These are phyloP conservation scores for Termitomyces sp. DNA, from an alignment of 768 basidiomycete species.

Conservation along the genomic window DNA sequence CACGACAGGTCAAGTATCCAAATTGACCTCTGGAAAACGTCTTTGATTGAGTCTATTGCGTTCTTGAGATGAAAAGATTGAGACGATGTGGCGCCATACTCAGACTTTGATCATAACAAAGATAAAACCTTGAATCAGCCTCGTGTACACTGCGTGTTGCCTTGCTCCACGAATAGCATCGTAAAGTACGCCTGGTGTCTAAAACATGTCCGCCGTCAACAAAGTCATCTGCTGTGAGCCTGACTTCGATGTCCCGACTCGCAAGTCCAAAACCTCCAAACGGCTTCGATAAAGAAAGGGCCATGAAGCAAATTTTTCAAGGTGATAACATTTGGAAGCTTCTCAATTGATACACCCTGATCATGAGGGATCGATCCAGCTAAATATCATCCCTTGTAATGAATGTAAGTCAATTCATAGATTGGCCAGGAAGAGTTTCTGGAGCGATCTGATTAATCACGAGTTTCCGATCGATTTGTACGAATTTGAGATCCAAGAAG, in stretches of 20 bases:
- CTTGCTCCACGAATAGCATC: background rate
- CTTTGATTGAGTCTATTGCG: background rate
- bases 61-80: background rate
- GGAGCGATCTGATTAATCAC: slow-evolving; percentile 3
- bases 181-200: slow-evolving; percentile 3
- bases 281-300: background rate
- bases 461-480: slow-evolving; percentile 4
- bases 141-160: slow-evolving; percentile 6
- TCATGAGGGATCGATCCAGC: too few species aligned
- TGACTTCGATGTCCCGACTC: slow-evolving; percentile 6
- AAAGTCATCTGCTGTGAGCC: background rate
- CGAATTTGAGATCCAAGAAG: slow-evolving; percentile 5
- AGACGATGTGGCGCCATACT: slow-evolving; percentile 7
- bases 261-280: slow-evolving; percentile 1
- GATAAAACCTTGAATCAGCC: slow-evolving; percentile 9
- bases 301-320: background rate
- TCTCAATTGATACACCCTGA: background rate
- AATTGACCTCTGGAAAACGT: background rate
- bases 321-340: background rate
- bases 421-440: background rate
- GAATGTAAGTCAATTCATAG: background rate
- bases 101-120: slow-evolving; percentile 2
- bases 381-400: background rate
- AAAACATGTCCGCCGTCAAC: slow-evolving; percentile 1
- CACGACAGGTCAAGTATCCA: background rate